Percentiles rank a stretch among this genome's conserved stretches.
These are phyloP conservation scores for Escovopsis weberi DNA, from an alignment of 2,329 filamentous ascomycete genomes.

Conservation along the genomic window DNA sequence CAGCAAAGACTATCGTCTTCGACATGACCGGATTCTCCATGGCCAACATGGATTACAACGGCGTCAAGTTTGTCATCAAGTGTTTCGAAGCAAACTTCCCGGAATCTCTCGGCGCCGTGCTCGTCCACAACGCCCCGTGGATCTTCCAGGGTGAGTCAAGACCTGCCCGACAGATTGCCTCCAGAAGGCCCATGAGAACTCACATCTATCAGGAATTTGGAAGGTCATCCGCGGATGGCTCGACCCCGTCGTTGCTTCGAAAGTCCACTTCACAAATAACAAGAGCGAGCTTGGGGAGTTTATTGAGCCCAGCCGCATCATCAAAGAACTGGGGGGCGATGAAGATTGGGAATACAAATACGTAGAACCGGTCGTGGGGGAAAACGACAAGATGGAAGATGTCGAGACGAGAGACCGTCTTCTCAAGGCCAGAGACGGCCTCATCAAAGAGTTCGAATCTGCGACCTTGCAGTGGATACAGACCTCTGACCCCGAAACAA, in stretches of 20 bases:
- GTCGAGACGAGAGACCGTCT: slow-evolving; percentile 47
- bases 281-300: slow-evolving; percentile 64
- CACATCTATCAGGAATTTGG: slow-evolving; percentile 59
- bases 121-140: slow-evolving; percentile 96
- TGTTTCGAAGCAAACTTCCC: slow-evolving; percentile 99
- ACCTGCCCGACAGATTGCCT: neutral
- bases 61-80: slow-evolving; percentile 98
- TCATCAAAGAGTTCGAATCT: slow-evolving; percentile 62
- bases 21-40: slow-evolving; percentile 91
- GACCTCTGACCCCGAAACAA: slow-evolving; percentile 25
- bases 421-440: slow-evolving; percentile 43
- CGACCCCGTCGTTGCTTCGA: slow-evolving; percentile 86
- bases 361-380: slow-evolving; percentile 56
- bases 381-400: slow-evolving; percentile 65
- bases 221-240: slow-evolving; percentile 91
- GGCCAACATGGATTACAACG: slow-evolving; percentile 96
- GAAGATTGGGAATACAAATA: slow-evolving; percentile 79
- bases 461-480: slow-evolving; percentile 63
- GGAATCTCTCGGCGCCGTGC: slow-evolving; percentile 74
- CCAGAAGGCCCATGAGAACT: neutral
- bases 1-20: slow-evolving; percentile 66
- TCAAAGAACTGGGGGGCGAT: slow-evolving; percentile 71
- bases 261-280: slow-evolving; percentile 85
- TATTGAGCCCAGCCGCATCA: slow-evolving; percentile 55
- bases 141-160: slow-evolving; percentile 63